A percentile compares a stretch with the other conserved stretches of the same genome.
Conservation (phyloP, 1,284 basidiomycete species). For the Wallemia hederae region DNA sequence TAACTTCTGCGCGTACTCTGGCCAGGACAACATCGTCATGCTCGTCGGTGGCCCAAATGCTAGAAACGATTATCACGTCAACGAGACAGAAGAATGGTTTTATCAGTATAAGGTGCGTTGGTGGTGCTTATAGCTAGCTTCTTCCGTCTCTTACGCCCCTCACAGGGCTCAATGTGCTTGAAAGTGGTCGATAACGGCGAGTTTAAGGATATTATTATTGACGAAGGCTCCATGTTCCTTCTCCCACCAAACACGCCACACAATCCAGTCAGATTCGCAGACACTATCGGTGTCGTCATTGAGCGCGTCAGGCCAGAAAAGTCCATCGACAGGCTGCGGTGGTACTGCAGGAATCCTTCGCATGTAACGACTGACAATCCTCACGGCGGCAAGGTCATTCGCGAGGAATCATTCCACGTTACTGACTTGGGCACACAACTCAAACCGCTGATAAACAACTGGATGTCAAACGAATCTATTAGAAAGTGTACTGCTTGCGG, state of each 20-base stretch:
- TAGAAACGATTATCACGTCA: constrained; percentile 70
- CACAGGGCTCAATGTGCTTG: constrained; percentile 45
- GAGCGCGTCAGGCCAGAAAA: constrained; percentile 51
- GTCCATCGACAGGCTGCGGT: constrained; percentile 45
- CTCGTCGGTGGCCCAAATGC: constrained; percentile 75
- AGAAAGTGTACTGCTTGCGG: constrained; percentile 44
- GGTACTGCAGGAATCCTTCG: constrained; percentile 53
- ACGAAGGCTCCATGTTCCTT: constrained; percentile 87
- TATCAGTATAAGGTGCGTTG: constrained; percentile 47
- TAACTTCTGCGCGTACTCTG: constrained; percentile 7
- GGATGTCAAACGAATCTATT: constrained; percentile 30
- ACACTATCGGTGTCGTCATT: constrained; percentile 82
- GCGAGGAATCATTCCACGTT: constrained; percentile 63
- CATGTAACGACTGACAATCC: neutral
- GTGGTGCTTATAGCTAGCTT: too few species aligned
- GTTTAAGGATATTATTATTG: constrained; percentile 63
- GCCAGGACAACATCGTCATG: constrained; percentile 57
- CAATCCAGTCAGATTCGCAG: constrained; percentile 63
- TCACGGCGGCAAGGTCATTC: constrained; percentile 27
- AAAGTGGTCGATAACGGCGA: constrained; percentile 60
- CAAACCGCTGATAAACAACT: constrained; percentile 62
- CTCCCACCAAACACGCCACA: constrained; percentile 75
- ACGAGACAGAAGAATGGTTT: constrained; percentile 76
- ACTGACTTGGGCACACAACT: constrained; percentile 77
- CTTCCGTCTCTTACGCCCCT: constrained; percentile 6